These are phyloP conservation scores for Zygotorulaspora florentina DNA, from an alignment of 805 yeast genomes.

Conservation along the genomic window DNA sequence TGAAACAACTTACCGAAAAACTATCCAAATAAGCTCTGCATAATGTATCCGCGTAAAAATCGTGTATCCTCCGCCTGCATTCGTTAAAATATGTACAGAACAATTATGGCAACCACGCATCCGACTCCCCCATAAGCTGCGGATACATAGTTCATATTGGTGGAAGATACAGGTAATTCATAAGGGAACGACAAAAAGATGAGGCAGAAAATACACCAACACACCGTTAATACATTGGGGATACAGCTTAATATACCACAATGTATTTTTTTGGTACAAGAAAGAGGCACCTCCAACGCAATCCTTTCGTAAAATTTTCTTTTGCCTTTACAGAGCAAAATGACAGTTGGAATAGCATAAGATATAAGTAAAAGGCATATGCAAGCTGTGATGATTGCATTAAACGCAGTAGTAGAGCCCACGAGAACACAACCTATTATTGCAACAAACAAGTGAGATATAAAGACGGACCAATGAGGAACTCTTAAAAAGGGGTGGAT, in stretches of 20 bases:
- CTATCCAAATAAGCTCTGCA: no score
- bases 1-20: no score
- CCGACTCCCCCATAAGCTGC: constrained; percentile 39
- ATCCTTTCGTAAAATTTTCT: constrained; percentile 21
- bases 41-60: no score
- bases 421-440: constrained; percentile 58
- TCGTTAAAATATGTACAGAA: not conserved
- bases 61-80: no score
- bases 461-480: constrained; percentile 57
- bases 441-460: constrained; percentile 50
- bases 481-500: constrained; percentile 46
- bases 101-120: constrained; percentile 5
- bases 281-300: constrained; percentile 1
- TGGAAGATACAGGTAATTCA: constrained; percentile 47
- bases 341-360: constrained; percentile 52
- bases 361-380: constrained; percentile 55
- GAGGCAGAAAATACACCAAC: constrained; percentile 47
- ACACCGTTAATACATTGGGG: constrained; percentile 40
- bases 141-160: constrained; percentile 52
- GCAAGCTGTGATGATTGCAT: constrained; percentile 59
- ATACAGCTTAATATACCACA: constrained; percentile 7
- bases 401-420: constrained; percentile 65
- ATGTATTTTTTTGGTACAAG: not conserved
- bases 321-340: constrained; percentile 46
- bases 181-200: constrained; percentile 51